These are phyloP conservation scores for Xylariales sp. DNA, from an alignment of 2,329 filamentous ascomycete genomes.

Conservation along the genomic window DNA sequence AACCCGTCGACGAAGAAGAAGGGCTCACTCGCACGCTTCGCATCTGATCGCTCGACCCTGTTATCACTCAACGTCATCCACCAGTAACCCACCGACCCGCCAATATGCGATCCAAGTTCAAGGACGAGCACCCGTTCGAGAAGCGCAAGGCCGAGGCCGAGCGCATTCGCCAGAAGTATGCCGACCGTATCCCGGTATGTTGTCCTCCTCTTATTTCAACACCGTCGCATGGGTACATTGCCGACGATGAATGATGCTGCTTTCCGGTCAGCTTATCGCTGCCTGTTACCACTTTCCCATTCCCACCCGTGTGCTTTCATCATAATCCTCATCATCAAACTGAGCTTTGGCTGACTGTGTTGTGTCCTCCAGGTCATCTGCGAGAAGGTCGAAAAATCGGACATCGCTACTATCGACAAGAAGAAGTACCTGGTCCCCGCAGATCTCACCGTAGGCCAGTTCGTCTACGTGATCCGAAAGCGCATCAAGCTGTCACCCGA, in stretches of 20 bases:
- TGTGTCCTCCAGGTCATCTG: slow-evolving; percentile 84
- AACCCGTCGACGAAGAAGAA: too few species aligned
- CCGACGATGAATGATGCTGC: too few species aligned
- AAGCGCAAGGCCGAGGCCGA: slow-evolving; percentile 99
- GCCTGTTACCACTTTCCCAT: too few species aligned
- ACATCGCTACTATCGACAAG: slow-evolving; percentile 99
- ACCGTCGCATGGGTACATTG: too few species aligned
- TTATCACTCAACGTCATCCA: slow-evolving; percentile 4
- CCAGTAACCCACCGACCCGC: slow-evolving; percentile 29
- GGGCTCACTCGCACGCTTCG: too few species aligned
- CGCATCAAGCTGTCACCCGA: slow-evolving; percentile 99
- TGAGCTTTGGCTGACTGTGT: too few species aligned
- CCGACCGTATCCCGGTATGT: slow-evolving; percentile 95
- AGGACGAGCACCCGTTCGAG: slow-evolving; percentile 99
- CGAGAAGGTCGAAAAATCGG: slow-evolving; percentile 98
- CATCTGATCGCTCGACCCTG: too few species aligned
- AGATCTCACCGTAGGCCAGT: slow-evolving; percentile 97
- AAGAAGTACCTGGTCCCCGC: slow-evolving; percentile 99
- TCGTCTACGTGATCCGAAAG: slow-evolving; percentile 99
- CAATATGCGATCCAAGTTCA: slow-evolving; percentile 98
- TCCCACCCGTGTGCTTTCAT: not conserved
- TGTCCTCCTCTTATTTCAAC: slow-evolving; percentile 13
- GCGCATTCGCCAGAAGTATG: slow-evolving; percentile 98
- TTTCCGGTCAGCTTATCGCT: too few species aligned
- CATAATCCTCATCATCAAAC: not conserved